Conservation (phyloP, 441 rosid genomes). For the Flueggea neowawraea region DNA sequence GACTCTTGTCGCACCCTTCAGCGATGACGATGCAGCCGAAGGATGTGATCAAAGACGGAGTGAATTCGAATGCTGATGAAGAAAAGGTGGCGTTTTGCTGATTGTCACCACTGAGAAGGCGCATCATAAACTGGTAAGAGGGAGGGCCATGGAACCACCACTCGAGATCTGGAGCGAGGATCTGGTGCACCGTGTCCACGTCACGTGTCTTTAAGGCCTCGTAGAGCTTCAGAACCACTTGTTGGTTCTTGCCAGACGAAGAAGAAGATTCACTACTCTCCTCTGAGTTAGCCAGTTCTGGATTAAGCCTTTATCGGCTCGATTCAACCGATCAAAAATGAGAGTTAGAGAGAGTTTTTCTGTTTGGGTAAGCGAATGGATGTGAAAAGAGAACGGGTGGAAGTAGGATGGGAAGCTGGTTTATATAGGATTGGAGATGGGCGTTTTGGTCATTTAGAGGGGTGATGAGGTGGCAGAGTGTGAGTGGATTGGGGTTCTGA, state of each 20-base stretch:
- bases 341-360: no score
- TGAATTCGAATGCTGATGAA: slow-evolving; percentile 36
- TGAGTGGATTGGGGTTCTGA: no score
- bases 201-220: slow-evolving; percentile 70
- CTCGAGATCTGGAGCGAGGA: slow-evolving; percentile 83
- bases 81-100: slow-evolving; percentile 12
- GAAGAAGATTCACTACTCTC: slow-evolving; percentile 32
- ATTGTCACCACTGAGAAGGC: slow-evolving; percentile 67
- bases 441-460: no score
- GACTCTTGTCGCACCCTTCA: slow-evolving; percentile 42
- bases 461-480: no score
- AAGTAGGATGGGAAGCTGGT: no score
- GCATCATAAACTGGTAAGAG: slow-evolving; percentile 93
- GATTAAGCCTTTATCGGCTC: slow-evolving; percentile 9
- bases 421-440: no score
- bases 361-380: no score
- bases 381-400: no score
- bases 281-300: slow-evolving; percentile 71
- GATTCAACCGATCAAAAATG: background rate
- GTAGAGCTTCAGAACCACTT: slow-evolving; percentile 77
- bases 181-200: slow-evolving; percentile 69
- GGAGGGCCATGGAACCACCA: slow-evolving; percentile 99
- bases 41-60: slow-evolving; percentile 29
- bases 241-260: slow-evolving; percentile 34
- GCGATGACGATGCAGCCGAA: slow-evolving; percentile 48